Evolutionary conservation across 805 yeast genomes (phyloP).

Genomic region (Nakazawaea wyomingensis): DNA sequence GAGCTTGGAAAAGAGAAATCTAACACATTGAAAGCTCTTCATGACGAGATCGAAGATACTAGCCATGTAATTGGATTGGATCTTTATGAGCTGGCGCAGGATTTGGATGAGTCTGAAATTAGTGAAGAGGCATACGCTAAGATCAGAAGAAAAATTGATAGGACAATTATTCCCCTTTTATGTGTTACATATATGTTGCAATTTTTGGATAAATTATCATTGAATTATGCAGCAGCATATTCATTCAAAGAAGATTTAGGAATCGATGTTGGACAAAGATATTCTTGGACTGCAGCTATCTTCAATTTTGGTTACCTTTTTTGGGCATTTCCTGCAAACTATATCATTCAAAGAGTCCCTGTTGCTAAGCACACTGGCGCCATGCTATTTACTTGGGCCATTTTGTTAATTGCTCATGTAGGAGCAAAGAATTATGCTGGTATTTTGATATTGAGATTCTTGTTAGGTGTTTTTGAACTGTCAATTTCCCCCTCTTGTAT

Average conservation of each 20-base stretch:
- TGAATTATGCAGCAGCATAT: conserved; percentile 47
- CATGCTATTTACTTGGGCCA: conserved; percentile 41
- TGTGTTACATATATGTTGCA: conserved; percentile 45
- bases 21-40: neutral
- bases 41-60: conserved; percentile 8
- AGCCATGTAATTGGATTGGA: conserved; percentile 18
- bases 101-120: conserved; percentile 33
- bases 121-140: conserved; percentile 38
- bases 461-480: conserved; percentile 40
- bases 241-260: conserved; percentile 40
- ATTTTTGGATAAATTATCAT: conserved; percentile 55
- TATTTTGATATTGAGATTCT: conserved; percentile 40
- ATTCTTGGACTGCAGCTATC: conserved; percentile 52
- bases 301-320: conserved; percentile 61
- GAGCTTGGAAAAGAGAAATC: neutral
- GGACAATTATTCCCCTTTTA: conserved; percentile 45
- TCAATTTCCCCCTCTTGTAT: conserved; percentile 29
- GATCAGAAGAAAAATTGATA: conserved; percentile 45
- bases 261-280: conserved; percentile 37
- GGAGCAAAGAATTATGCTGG: conserved; percentile 42
- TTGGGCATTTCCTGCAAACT: conserved; percentile 47
- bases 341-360: conserved; percentile 29
- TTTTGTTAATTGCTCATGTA: conserved; percentile 41
- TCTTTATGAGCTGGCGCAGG: conserved; percentile 38
- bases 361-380: conserved; percentile 30